Percentiles rank a stretch among this genome's conserved stretches.
These are phyloP conservation scores for Puccinia novopanici DNA, from an alignment of 1,284 basidiomycete genomes.

Conservation along the genomic window DNA sequence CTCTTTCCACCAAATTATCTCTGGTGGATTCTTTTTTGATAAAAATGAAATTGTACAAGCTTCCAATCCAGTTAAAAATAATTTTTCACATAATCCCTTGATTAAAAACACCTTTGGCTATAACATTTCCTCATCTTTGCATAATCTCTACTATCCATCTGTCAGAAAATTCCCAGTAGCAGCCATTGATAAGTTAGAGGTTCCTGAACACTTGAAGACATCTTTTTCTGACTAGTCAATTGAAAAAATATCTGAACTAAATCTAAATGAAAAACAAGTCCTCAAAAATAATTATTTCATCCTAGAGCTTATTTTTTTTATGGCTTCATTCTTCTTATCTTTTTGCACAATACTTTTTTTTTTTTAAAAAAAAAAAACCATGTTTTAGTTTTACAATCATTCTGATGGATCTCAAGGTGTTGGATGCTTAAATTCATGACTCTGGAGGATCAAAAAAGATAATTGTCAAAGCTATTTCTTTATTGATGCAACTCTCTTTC, in stretches of 20 bases:
- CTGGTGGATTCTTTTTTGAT: conserved; percentile 57
- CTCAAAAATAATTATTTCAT: conserved; percentile 1
- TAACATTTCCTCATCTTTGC: not conserved
- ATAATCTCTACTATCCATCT: not conserved
- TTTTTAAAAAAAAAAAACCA: not conserved
- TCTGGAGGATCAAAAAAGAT: too few species aligned
- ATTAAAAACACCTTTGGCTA: conserved; percentile 2
- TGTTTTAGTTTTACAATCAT: not conserved
- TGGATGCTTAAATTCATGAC: too few species aligned
- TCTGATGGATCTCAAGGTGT: too few species aligned
- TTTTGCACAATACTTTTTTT: not conserved
- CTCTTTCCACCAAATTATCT: conserved; percentile 53
- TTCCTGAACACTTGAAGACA: conserved; percentile 4
- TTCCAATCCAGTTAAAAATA: not conserved
- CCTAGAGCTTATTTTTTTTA: not conserved
- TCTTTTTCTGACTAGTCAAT: not conserved
- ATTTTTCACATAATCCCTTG: not conserved
- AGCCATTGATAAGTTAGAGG: not conserved
- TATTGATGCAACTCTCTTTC: too few species aligned
- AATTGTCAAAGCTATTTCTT: too few species aligned
- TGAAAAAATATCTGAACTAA: not conserved
- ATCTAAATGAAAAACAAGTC: conserved; percentile 3
- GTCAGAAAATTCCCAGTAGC: not conserved
- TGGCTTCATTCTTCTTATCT: not conserved
- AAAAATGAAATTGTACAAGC: not conserved